Evolutionary conservation across 306 rosid species (phyloP).

Genomic region (Dryas alaskensis): DNA sequence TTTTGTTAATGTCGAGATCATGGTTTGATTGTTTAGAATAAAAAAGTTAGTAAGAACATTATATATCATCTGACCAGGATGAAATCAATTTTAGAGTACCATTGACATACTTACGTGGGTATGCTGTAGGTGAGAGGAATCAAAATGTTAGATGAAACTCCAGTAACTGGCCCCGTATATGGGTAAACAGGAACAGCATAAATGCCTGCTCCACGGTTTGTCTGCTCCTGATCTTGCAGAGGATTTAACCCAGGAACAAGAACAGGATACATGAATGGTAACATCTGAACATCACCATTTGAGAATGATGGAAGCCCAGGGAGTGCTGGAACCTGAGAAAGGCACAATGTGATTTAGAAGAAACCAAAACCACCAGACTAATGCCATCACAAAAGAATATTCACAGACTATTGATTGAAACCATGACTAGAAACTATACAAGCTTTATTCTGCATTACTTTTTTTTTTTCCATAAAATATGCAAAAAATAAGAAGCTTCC

Average conservation of each 20-base stretch:
- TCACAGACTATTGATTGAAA: not conserved
- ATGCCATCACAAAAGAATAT: not conserved
- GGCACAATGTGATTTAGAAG: not conserved
- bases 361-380: not conserved
- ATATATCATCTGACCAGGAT: not conserved
- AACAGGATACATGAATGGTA: conserved; percentile 65
- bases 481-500: not conserved
- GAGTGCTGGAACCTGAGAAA: conserved; percentile 52
- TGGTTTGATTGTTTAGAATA: not conserved
- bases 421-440: not conserved
- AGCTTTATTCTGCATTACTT: not conserved
- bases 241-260: conserved; percentile 53
- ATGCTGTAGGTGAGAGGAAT: conserved; percentile 80
- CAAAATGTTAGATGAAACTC: conserved; percentile 57
- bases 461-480: not conserved
- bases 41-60: not conserved
- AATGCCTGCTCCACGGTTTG: conserved; percentile 81
- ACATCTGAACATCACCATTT: conserved; percentile 60
- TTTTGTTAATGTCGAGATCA: not conserved
- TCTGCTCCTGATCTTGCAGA: conserved; percentile 53
- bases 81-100: not conserved
- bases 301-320: conserved; percentile 37
- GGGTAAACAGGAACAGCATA: conserved; percentile 79
- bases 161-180: conserved; percentile 61
- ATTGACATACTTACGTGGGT: conserved; percentile 62